Conservation (phyloP, 352 stramenopile species). For the Paralagenidium karlingii region DNA sequence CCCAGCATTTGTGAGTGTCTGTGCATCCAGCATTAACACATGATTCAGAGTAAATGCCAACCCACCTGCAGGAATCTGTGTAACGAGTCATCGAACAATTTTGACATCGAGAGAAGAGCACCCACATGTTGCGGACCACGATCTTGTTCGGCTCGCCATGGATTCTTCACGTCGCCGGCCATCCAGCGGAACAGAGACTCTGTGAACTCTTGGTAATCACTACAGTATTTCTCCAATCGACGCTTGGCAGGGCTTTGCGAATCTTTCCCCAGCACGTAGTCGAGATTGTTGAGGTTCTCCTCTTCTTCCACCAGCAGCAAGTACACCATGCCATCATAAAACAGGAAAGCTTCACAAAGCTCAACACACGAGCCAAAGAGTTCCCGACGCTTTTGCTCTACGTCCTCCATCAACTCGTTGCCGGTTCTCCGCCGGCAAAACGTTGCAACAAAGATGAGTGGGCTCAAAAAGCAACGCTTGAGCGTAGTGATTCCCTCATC, state of each 20-base stretch:
- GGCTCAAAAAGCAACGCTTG: slow-evolving; percentile 50
- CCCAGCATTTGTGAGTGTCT: not conserved
- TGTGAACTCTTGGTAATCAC: slow-evolving; percentile 34
- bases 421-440: slow-evolving; percentile 5
- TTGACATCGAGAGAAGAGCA: too few species aligned
- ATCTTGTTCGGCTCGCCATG: slow-evolving; percentile 42
- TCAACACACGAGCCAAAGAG: slow-evolving; percentile 42
- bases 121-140: too few species aligned
- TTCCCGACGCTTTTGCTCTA: slow-evolving; percentile 28
- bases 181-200: slow-evolving; percentile 71
- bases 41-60: not conserved
- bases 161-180: slow-evolving; percentile 51
- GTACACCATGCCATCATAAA: slow-evolving; percentile 78
- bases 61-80: slow-evolving; percentile 43
- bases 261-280: slow-evolving; percentile 50
- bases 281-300: slow-evolving; percentile 39
- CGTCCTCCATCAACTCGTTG: slow-evolving; percentile 12
- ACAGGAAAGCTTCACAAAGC: slow-evolving; percentile 55
- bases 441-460: slow-evolving; percentile 58
- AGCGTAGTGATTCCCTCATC: slow-evolving; percentile 36
- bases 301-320: slow-evolving; percentile 48
- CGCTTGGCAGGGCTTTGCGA: slow-evolving; percentile 38
- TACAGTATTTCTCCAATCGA: slow-evolving; percentile 42
- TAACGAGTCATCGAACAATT: slow-evolving; percentile 37
- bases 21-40: not conserved